phyloP scores from a whole-genome alignment of 73 alveolate species.

The Halteria grandinella region DNA sequence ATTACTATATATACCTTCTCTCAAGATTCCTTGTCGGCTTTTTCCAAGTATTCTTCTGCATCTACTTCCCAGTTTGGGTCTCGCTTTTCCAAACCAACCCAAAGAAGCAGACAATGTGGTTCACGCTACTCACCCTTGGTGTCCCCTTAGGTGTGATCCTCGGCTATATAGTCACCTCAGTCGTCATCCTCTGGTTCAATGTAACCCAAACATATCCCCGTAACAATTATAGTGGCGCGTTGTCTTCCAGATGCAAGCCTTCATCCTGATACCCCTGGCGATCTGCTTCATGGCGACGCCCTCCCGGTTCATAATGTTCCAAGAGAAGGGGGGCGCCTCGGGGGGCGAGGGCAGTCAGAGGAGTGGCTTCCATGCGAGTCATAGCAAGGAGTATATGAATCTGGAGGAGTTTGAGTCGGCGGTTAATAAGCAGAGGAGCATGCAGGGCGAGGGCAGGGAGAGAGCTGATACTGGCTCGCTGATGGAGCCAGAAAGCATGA shows the following conservation, averaged over 20 bases:
- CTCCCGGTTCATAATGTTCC: conserved; percentile 13
- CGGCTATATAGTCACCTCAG: conserved; percentile 77
- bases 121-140: conserved; percentile 70
- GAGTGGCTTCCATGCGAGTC: no score
- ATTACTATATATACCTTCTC: conserved; percentile 47
- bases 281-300: conserved; percentile 44
- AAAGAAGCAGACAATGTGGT: conserved; percentile 77
- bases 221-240: conserved; percentile 34
- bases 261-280: conserved; percentile 6
- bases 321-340: not conserved
- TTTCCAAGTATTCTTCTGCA: conserved; percentile 74
- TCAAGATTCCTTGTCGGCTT: conserved; percentile 76
- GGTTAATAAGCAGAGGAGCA: no score
- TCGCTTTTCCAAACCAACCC: conserved; percentile 72
- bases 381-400: no score
- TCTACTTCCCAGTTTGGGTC: conserved; percentile 86
- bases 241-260: conserved; percentile 32
- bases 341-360: no score
- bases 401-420: no score
- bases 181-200: conserved; percentile 51
- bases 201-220: not conserved
- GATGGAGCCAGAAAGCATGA: no score
- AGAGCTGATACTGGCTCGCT: no score
- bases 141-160: conserved; percentile 84
- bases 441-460: no score